phyloP scores from a whole-genome alignment of 768 basidiomycete species.

The Amanita rimosa region DNA sequence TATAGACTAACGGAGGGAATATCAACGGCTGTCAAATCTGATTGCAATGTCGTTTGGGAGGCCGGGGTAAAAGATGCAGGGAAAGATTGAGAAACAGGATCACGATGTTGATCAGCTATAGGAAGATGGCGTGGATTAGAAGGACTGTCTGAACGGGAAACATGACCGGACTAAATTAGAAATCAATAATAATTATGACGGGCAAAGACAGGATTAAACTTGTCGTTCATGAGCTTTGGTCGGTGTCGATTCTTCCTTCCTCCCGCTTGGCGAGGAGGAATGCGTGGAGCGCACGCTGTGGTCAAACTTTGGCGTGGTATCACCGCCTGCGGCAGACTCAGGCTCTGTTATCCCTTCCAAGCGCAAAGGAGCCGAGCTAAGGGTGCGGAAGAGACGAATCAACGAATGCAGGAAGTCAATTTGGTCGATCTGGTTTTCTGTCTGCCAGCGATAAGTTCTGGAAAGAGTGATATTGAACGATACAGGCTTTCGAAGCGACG shows the following conservation, averaged over 20 bases:
- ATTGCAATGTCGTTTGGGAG: neutral
- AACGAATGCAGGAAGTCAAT: conserved; percentile 54
- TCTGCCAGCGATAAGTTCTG: conserved; percentile 86
- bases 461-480: conserved; percentile 77
- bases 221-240: neutral
- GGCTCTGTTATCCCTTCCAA: conserved; percentile 45
- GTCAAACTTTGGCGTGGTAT: conserved; percentile 12
- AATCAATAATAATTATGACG: neutral
- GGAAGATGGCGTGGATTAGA: neutral
- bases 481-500: conserved; percentile 30
- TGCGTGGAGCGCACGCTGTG: conserved; percentile 9
- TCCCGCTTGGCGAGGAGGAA: conserved; percentile 9
- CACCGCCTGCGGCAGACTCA: conserved; percentile 20
- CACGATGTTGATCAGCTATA: neutral
- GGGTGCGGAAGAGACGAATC: conserved; percentile 46
- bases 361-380: conserved; percentile 37
- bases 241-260: neutral
- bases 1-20: conserved; percentile 16
- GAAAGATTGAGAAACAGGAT: neutral
- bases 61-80: neutral
- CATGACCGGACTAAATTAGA: neutral
- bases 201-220: neutral
- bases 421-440: conserved; percentile 69
- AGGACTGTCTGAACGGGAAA: neutral
- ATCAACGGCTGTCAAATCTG: conserved; percentile 24